A percentile compares a stretch with the other conserved stretches of the same genome.
phyloP scores from a whole-genome alignment of 1,284 basidiomycete genomes.

The Cryptococcus neoformans region DNA sequence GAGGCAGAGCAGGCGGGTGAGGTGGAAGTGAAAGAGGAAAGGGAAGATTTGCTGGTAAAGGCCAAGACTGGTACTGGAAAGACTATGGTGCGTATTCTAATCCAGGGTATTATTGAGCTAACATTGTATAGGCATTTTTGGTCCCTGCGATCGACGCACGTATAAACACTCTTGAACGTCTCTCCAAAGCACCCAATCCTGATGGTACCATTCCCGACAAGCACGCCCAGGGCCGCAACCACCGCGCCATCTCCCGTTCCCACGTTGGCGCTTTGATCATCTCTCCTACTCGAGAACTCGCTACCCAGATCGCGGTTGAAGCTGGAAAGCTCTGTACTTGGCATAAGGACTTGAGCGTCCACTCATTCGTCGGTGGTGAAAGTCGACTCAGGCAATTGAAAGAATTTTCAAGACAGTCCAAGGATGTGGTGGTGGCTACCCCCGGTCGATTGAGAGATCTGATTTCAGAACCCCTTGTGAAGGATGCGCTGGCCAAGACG shows the following conservation, averaged over 20 bases:
- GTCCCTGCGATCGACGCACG: constrained; percentile 82
- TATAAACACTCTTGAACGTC: constrained; percentile 44
- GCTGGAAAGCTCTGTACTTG: constrained; percentile 66
- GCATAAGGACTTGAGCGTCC: constrained; percentile 66
- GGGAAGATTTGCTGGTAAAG: constrained; percentile 44
- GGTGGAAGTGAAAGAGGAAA: constrained; percentile 15
- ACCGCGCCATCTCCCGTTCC: constrained; percentile 50
- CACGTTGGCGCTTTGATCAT: constrained; percentile 78
- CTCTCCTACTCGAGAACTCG: constrained; percentile 91
- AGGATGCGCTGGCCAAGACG: constrained; percentile 57
- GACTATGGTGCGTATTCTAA: constrained; percentile 56
- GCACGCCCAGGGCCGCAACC: constrained; percentile 23
- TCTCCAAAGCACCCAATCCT: constrained; percentile 17
- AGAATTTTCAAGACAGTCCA: constrained; percentile 61
- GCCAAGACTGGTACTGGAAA: constrained; percentile 95
- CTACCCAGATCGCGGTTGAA: constrained; percentile 89
- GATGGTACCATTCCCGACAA: constrained; percentile 22
- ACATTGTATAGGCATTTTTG: constrained; percentile 62
- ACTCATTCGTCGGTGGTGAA: constrained; percentile 77
- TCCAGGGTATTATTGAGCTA: background rate
- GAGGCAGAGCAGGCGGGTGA: constrained; percentile 19
- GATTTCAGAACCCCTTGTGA: constrained; percentile 62
- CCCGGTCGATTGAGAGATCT: constrained; percentile 86
- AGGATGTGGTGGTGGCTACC: constrained; percentile 89
- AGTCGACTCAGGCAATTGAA: constrained; percentile 65